phyloP scores from a whole-genome alignment of 2,329 filamentous ascomycete species.

The Sclerotinia spermophila region DNA sequence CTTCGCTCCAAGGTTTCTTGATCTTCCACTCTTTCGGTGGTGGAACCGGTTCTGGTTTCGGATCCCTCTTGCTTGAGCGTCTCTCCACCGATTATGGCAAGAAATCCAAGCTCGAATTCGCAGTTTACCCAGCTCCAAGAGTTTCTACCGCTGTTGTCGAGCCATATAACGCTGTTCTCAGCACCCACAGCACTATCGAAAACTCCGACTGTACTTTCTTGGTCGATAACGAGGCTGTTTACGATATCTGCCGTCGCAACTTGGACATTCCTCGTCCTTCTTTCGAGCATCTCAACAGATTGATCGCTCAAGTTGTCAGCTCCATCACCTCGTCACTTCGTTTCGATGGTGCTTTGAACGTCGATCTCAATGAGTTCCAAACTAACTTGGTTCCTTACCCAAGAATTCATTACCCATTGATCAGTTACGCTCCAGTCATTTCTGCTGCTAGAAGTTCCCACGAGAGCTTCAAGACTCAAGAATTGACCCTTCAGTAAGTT shows the following conservation, averaged over 20 bases:
- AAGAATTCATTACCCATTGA: constrained; percentile 64
- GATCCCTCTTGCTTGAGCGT: constrained; percentile 60
- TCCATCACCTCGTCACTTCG: constrained; percentile 63
- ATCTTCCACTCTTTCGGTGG: constrained; percentile 68
- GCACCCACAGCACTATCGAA: constrained; percentile 58
- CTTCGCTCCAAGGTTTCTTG: constrained; percentile 62
- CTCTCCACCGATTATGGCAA: constrained; percentile 63
- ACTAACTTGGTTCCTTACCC: constrained; percentile 67
- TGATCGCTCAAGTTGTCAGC: constrained; percentile 65
- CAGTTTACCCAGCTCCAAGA: constrained; percentile 61
- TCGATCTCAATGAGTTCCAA: constrained; percentile 67
- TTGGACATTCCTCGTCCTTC: constrained; percentile 61
- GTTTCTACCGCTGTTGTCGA: constrained; percentile 65
- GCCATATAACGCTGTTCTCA: constrained; percentile 63
- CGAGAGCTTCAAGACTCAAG: constrained; percentile 63
- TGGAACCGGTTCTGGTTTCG: constrained; percentile 65
- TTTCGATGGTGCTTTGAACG: constrained; percentile 64
- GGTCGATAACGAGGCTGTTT: constrained; percentile 66
- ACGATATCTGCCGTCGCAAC: constrained; percentile 63
- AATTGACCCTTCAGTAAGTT: constrained; percentile 59
- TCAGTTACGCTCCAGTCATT: constrained; percentile 62
- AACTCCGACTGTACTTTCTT: constrained; percentile 66
- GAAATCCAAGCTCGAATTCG: constrained; percentile 66
- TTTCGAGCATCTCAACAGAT: constrained; percentile 62
- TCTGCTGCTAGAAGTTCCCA: constrained; percentile 58